These are phyloP conservation scores for Patellaria atrata DNA, from an alignment of 495 filamentous ascomycete genomes.

Conservation along the genomic window DNA sequence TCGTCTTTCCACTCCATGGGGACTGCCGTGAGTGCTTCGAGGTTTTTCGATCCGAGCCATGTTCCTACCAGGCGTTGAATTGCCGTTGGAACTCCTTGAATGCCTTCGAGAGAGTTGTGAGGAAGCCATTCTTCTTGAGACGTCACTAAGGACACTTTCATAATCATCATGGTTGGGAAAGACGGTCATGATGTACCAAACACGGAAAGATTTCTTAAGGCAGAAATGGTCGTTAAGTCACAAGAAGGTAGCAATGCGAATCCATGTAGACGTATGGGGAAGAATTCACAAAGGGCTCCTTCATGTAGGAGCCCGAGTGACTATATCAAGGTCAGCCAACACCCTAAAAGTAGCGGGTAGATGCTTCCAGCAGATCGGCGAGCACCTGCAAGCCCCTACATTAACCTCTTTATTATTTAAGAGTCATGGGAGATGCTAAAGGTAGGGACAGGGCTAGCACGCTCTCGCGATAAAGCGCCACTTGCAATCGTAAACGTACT, in stretches of 20 bases:
- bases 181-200: slow-evolving; percentile 2
- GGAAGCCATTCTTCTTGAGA: slow-evolving; percentile 9
- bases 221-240: neutral
- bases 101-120: slow-evolving; percentile 11
- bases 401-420: too few relatives aligned
- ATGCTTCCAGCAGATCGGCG: too few relatives aligned
- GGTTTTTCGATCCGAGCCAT: slow-evolving; percentile 18
- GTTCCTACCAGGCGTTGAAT: slow-evolving; percentile 5
- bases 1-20: slow-evolving; percentile 12
- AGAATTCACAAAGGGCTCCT: slow-evolving; percentile 4
- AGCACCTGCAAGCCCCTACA: too few relatives aligned
- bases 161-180: slow-evolving; percentile 10
- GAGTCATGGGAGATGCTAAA: too few relatives aligned
- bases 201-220: neutral
- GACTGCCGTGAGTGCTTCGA: slow-evolving; percentile 19
- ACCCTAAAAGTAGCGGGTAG: too few relatives aligned
- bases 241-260: slow-evolving; percentile 1
- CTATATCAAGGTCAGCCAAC: too few relatives aligned
- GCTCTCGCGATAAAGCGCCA: too few relatives aligned
- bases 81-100: slow-evolving; percentile 14
- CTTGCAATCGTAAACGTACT: too few relatives aligned
- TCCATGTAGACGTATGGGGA: slow-evolving; percentile 2
- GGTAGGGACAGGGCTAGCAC: too few relatives aligned
- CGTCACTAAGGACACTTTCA: slow-evolving; percentile 5
- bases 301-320: slow-evolving; percentile 7